These are phyloP conservation scores for Chrysopogon serrulatus DNA, from an alignment of 176 grass and related monocot species.

Conservation along the genomic window DNA sequence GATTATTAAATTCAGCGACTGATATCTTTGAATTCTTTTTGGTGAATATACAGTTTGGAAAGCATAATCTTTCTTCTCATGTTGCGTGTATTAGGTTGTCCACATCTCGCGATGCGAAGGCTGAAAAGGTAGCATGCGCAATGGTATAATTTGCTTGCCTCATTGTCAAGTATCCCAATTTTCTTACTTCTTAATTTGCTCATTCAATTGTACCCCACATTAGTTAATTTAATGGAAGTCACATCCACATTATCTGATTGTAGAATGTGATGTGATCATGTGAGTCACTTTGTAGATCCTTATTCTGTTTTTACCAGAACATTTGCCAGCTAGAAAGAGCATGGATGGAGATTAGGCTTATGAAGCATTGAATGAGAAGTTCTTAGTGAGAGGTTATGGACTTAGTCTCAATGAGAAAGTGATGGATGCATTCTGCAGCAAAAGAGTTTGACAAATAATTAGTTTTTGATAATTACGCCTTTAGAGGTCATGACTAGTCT, in stretches of 20 bases:
- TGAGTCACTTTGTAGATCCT: neutral
- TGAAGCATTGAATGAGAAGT: neutral
- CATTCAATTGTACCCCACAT: neutral
- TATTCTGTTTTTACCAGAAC: neutral
- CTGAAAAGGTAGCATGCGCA: neutral
- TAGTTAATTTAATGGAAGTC: neutral
- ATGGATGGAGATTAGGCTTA: neutral
- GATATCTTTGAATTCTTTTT: neutral
- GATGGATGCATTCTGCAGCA: neutral
- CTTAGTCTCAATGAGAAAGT: neutral
- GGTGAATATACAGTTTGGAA: neutral
- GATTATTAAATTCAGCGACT: neutral
- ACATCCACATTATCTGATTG: neutral
- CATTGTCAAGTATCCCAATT: neutral
- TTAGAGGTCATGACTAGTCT: neutral
- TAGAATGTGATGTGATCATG: neutral
- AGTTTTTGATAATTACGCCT: neutral
- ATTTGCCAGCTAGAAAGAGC: neutral
- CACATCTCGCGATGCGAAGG: neutral
- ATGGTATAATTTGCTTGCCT: neutral
- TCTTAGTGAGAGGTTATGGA: neutral
- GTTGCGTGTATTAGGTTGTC: neutral
- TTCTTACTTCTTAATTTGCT: neutral
- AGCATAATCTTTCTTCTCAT: neutral
- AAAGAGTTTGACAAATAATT: neutral